A percentile compares a stretch with the other conserved stretches of the same genome.
These are phyloP conservation scores for Stygiomarasmius scandens DNA, from an alignment of 1,284 basidiomycete species.

Conservation along the genomic window DNA sequence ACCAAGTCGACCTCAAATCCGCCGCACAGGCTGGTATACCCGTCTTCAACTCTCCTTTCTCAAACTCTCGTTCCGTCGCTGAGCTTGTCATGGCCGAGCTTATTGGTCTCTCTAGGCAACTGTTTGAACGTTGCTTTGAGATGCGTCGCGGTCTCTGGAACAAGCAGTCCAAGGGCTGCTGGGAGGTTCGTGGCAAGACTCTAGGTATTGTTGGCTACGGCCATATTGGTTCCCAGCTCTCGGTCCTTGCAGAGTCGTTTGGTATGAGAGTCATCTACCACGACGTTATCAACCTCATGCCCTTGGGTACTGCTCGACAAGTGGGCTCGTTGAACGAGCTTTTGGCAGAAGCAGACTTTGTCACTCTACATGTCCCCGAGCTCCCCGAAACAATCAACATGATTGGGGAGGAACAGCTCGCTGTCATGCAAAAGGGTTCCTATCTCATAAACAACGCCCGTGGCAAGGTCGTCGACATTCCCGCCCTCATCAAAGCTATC, in stretches of 20 bases:
- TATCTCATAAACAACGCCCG: slow-evolving; percentile 99
- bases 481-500: slow-evolving; percentile 83
- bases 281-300: slow-evolving; percentile 98
- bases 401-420: slow-evolving; percentile 80
- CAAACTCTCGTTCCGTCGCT: slow-evolving; percentile 98
- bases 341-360: slow-evolving; percentile 86
- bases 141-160: slow-evolving; percentile 94
- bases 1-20: slow-evolving; percentile 91
- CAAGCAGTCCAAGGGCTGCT: slow-evolving; percentile 98
- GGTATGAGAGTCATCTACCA: slow-evolving; percentile 97
- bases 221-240: slow-evolving; percentile 97
- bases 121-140: slow-evolving; percentile 88
- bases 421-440: slow-evolving; percentile 92
- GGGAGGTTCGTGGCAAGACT: slow-evolving; percentile 97
- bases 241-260: slow-evolving; percentile 95
- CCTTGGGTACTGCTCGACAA: slow-evolving; percentile 92
- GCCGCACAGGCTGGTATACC: slow-evolving; percentile 91
- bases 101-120: slow-evolving; percentile 92
- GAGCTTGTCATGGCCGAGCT: slow-evolving; percentile 97
- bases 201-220: slow-evolving; percentile 98
- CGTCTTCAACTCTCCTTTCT: slow-evolving; percentile 99
- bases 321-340: slow-evolving; percentile 83
- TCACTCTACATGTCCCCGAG: slow-evolving; percentile 97
- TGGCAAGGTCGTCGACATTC: slow-evolving; percentile 94
- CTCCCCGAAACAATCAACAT: slow-evolving; percentile 95